phyloP scores from a whole-genome alignment of 2,329 filamentous ascomycete species.

The Hypoxylon sp. region DNA sequence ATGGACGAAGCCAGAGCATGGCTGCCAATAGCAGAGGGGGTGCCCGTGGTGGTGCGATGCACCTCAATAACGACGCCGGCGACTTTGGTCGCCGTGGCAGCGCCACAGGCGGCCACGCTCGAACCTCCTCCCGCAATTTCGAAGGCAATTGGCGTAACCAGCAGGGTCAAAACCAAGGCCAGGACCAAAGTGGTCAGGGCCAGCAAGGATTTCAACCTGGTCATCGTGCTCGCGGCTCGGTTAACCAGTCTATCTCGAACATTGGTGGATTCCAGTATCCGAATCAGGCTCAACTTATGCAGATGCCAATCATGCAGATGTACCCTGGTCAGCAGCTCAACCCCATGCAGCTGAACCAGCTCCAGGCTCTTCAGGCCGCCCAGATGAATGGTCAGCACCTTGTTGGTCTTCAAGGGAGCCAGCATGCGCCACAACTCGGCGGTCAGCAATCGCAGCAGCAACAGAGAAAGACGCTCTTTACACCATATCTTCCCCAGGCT shows the following conservation, averaged over 20 bases:
- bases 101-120: conserved; percentile 76
- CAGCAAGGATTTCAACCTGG: conserved; percentile 90
- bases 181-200: conserved; percentile 68
- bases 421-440: conserved; percentile 78
- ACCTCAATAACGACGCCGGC: conserved; percentile 68
- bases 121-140: conserved; percentile 91
- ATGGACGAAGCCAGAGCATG: conserved; percentile 92
- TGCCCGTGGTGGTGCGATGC: conserved; percentile 73
- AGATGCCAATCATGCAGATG: conserved; percentile 87
- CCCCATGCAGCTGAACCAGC: conserved; percentile 87
- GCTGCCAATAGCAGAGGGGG: conserved; percentile 80
- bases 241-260: conserved; percentile 86
- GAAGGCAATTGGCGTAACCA: conserved; percentile 97
- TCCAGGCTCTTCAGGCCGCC: conserved; percentile 92
- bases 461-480: conserved; percentile 98
- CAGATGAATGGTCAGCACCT: conserved; percentile 84
- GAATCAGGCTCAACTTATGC: conserved; percentile 87
- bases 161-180: conserved; percentile 74
- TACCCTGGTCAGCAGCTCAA: conserved; percentile 89
- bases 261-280: conserved; percentile 92
- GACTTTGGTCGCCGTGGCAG: conserved; percentile 85
- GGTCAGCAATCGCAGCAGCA: conserved; percentile 83
- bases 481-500: conserved; percentile 95
- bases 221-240: conserved; percentile 86
- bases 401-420: conserved; percentile 76